Evolutionary conservation across 208 protist species (phyloP), one percentile per base, ranked within the genome.

Genomic region (Acanthamoeba sp.): DNA sequence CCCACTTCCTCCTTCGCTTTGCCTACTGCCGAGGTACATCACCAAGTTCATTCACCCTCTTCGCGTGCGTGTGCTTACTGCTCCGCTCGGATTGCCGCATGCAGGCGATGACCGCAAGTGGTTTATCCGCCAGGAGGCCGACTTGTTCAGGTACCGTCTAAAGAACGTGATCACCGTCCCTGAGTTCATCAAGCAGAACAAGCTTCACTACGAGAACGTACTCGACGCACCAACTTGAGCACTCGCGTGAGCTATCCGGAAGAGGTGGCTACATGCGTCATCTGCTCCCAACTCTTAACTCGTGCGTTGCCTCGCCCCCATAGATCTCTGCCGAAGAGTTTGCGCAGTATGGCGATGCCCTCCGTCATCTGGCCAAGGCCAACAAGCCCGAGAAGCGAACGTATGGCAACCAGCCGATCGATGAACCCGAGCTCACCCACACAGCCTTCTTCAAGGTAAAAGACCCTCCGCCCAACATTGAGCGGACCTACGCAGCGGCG

Each of bases 311-410:
- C 45, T 89, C 55, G 57, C 20, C 29, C 5, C 6, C 20, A 45
- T 24, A 89, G 82, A 89, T 89, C 18, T 89, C 82, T 18, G n/a
- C 82, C 10, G 82, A 89, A 89, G 82, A 89, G 82, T 89, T 69
- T 32, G 32, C 82, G 3, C 24, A 12, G 18, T 89, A 66, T n/a
- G 38, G 55, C 27, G 50, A 57, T 59, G 9, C 55, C 16, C 82
- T 89, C 12, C 12, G 32, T 4, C 50, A 57, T n/a, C 48, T 89
- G 48, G 55, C 38, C 20, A 29, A 27, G 29, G 7, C 82, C 29
- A 89, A 57, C 48, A 59, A 36, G 48, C 55, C 82, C 22, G 76
- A 20, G 1, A 64, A 64, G 22, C 50, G 32, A 89, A 10, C n/a
- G 18, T 57, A 34, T 16, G 45, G 50, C 64, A 38, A 40, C 36